These are phyloP conservation scores for Trametes pubescens DNA, from an alignment of 1,284 basidiomycete genomes.

Conservation along the genomic window DNA sequence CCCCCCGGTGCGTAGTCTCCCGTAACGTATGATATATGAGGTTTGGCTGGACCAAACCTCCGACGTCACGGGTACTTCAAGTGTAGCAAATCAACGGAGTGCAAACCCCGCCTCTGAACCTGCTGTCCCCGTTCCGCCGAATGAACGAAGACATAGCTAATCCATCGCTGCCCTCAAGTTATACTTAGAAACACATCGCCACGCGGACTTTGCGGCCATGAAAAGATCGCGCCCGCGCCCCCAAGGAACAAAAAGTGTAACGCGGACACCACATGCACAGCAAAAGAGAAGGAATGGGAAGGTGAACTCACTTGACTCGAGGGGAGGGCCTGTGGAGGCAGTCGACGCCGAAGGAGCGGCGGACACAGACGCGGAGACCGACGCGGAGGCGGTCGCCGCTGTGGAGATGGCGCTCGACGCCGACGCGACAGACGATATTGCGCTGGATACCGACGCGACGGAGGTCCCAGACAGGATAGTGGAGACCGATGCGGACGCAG, in stretches of 20 bases:
- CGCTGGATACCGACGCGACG: not conserved
- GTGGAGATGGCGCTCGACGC: conserved; percentile 9
- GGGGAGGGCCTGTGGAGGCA: conserved; percentile 15
- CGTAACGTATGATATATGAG: too few species aligned
- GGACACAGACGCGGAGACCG: conserved; percentile 10
- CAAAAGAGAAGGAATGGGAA: not conserved
- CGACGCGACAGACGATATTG: not conserved
- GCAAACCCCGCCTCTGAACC: too few species aligned
- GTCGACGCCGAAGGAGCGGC: conserved; percentile 16
- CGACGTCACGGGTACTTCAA: too few species aligned
- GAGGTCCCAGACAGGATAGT: not conserved
- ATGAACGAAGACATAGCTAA: too few species aligned
- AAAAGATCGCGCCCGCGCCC: not conserved
- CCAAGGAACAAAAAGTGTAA: too few species aligned
- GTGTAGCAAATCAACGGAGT: too few species aligned
- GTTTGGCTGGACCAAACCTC: too few species aligned
- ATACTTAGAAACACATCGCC: not conserved
- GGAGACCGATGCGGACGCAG: not conserved
- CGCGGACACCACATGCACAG: not conserved
- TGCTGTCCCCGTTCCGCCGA: too few species aligned
- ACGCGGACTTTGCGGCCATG: not conserved
- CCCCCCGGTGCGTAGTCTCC: too few species aligned
- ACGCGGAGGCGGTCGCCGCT: conserved; percentile 11
- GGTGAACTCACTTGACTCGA: conserved; percentile 24
- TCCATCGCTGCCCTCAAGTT: too few species aligned